Conservation (phyloP, 2,329 filamentous ascomycete genomes). For the Proliferodiscus dingleyae region DNA sequence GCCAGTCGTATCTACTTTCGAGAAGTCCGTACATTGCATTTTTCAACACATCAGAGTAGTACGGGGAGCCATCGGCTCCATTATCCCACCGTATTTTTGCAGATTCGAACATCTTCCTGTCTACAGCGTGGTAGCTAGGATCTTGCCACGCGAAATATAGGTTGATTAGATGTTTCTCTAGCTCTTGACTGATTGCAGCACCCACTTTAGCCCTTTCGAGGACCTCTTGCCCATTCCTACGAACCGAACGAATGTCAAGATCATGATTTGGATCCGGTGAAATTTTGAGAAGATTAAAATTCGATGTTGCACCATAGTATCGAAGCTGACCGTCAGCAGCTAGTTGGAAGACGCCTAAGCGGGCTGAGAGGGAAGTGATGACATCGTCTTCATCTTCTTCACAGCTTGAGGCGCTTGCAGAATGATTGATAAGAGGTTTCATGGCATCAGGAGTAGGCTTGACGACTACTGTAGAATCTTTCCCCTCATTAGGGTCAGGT, state of each 20-base stretch:
- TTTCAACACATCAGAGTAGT: slow-evolving; percentile 8
- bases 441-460: no score
- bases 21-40: slow-evolving; percentile 15
- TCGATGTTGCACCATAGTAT: slow-evolving; percentile 14
- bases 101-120: slow-evolving; percentile 7
- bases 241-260: slow-evolving; percentile 2
- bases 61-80: slow-evolving; percentile 3
- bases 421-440: no score
- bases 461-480: no score
- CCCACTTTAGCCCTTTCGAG: slow-evolving; percentile 7
- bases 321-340: slow-evolving; percentile 15
- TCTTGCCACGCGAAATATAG: slow-evolving; percentile 14
- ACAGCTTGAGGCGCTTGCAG: no score
- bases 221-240: slow-evolving; percentile 6
- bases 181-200: background rate
- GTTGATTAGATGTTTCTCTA: slow-evolving; percentile 6
- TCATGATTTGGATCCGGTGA: slow-evolving; percentile 1
- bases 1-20: no score
- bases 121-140: slow-evolving; percentile 11
- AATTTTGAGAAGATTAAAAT: slow-evolving; percentile 12
- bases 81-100: slow-evolving; percentile 1
- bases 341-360: slow-evolving; percentile 12
- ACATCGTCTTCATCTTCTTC: no score
- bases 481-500: no score
- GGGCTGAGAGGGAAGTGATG: slow-evolving; percentile 1